Base-by-base conservation (phyloP, 345 rosid species). In the Aquilaria malaccensis region DNA sequence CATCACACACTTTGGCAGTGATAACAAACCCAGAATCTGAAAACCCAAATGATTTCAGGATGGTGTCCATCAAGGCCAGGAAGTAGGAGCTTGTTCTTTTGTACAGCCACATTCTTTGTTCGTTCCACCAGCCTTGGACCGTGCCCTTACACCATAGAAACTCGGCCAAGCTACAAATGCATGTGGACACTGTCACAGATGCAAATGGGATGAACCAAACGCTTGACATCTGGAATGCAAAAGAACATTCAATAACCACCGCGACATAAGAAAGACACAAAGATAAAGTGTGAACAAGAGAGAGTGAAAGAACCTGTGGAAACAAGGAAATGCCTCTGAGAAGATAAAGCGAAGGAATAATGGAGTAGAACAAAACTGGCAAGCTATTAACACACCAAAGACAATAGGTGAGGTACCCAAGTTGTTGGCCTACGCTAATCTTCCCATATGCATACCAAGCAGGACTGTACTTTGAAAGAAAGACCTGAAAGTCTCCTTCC, bases 91-190 rank as follows among this genome's bases (percentile, higher is more conserved):
- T 82, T 41, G 92, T 83, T 74, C 98, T 78, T 67, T 79, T 83
- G 41, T 80, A 92, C 51, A 88, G 78, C 91, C 93, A 86, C 45
- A 79, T 79, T 60, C 93, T 67, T 71, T 82, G 91, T 1, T 83
- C 87, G 43, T 87, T 85, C 89, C 90, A 83, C 96, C 93, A 86
- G 22, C 89, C 89, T 10, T 41, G 76, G 31, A 79, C 14, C 7
- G 96, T 86, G 53, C 96, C 93, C 29, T 77, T 86, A 13, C 70
- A 67, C 77, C 64, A 55, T 33, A 85, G 61, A 60, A 80, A 81
- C 66, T 89, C 98, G 0, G 30, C 81, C 13, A 85, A 66, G 72
- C 80, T 81, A 13, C 71, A 72, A 6, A 59, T 64, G 50, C 67
- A 73, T 50, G 22, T 70, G 45, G 69, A 70, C 2, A 68, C 37